These are phyloP conservation scores for Torulaspora pretoriensis DNA, from an alignment of 1,139 yeast species.

Conservation along the genomic window DNA sequence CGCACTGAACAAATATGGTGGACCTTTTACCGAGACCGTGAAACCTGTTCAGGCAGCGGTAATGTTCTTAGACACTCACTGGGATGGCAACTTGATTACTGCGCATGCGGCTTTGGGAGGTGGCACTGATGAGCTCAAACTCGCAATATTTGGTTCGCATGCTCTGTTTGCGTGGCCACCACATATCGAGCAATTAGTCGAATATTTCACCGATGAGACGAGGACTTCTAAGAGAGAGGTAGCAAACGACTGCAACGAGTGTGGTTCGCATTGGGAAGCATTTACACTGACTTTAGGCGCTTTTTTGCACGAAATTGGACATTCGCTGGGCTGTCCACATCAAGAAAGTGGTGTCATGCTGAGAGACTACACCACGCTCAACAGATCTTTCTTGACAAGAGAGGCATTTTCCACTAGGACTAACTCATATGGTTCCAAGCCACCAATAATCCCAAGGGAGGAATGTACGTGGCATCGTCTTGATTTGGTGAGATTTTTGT, in stretches of 20 bases:
- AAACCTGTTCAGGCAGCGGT: conserved; percentile 76
- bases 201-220: conserved; percentile 69
- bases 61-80: conserved; percentile 76
- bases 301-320: conserved; percentile 93
- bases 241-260: conserved; percentile 81
- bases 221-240: conserved; percentile 61
- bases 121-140: conserved; percentile 59
- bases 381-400: conserved; percentile 74
- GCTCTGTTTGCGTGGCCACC: conserved; percentile 89
- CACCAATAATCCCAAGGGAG: conserved; percentile 55
- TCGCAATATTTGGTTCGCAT: conserved; percentile 94
- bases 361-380: conserved; percentile 75
- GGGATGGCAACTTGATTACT: conserved; percentile 63
- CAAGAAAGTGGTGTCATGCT: conserved; percentile 87
- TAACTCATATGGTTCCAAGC: conserved; percentile 40
- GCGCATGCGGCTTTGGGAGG: conserved; percentile 97
- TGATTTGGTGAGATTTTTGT: conserved; percentile 71
- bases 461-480: conserved; percentile 85
- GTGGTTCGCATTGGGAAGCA: conserved; percentile 90
- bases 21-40: conserved; percentile 47
- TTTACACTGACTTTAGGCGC: conserved; percentile 86
- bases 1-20: conserved; percentile 53
- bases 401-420: conserved; percentile 61
- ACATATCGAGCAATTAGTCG: conserved; percentile 62
- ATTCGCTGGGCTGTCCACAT: conserved; percentile 85